A percentile compares a stretch with the other conserved stretches of the same genome.
Conservation (phyloP, 768 basidiomycete species). For the Cyathus striatus region DNA sequence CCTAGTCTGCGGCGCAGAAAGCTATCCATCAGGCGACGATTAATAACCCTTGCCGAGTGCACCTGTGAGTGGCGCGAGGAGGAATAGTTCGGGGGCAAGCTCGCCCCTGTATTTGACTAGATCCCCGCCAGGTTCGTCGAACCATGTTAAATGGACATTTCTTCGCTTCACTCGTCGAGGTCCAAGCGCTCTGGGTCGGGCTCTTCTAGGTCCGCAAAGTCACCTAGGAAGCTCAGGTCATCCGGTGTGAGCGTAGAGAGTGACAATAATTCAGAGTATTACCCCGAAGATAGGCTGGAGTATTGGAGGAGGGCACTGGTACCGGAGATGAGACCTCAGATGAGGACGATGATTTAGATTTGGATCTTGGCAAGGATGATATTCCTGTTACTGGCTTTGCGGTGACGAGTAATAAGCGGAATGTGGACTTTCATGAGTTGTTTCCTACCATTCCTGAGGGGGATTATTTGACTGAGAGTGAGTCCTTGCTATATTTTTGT, state of each 20-base stretch:
- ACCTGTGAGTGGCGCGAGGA: constrained; percentile 7
- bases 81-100: constrained; percentile 11
- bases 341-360: constrained; percentile 29
- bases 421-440: constrained; percentile 92
- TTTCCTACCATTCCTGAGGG: constrained; percentile 89
- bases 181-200: constrained; percentile 9
- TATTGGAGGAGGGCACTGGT: constrained; percentile 30
- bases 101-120: constrained; percentile 19
- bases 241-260: constrained; percentile 13
- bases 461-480: constrained; percentile 97
- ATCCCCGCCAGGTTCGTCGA: constrained; percentile 17
- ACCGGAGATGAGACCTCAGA: constrained; percentile 20
- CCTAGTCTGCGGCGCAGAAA: constrained; percentile 41
- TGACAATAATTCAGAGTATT: constrained; percentile 26
- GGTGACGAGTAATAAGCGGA: constrained; percentile 91
- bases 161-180: constrained; percentile 23
- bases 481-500: constrained; percentile 17
- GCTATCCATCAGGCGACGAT: constrained; percentile 41
- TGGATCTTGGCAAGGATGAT: constrained; percentile 61
- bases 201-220: too few species aligned
- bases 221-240: too few species aligned
- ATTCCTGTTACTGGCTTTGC: constrained; percentile 96
- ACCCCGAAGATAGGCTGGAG: constrained; percentile 21
- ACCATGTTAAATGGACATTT: constrained; percentile 19
- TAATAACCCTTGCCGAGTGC: constrained; percentile 21